phyloP scores from a whole-genome alignment of 139 green algal genomes.

The Coelastrella sp. region DNA sequence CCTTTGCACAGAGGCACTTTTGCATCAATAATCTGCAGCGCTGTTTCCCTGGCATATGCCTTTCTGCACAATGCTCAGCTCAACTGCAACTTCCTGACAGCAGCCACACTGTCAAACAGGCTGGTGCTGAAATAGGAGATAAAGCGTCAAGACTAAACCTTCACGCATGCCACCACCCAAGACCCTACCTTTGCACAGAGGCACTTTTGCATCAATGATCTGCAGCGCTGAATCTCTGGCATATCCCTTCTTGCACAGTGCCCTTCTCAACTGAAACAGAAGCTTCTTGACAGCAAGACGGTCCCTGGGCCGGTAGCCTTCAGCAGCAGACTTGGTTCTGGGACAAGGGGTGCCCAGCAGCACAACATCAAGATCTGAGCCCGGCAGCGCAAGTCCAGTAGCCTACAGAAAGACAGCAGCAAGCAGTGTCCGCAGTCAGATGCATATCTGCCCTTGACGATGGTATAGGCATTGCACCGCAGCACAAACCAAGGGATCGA shows the following conservation, averaged over 20 bases:
- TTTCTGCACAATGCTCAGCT: too few relatives aligned
- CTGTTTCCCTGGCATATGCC: not conserved
- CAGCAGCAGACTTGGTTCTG: not conserved
- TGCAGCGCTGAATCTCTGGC: not conserved
- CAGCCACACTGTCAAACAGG: too few relatives aligned
- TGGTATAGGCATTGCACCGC: too few relatives aligned
- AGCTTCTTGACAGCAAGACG: not conserved
- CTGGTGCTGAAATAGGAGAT: too few relatives aligned
- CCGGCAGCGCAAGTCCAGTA: slow-evolving; percentile 76
- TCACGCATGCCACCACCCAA: too few relatives aligned
- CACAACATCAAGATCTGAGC: slow-evolving; percentile 83
- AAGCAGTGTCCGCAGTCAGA: not conserved
- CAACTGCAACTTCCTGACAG: too few relatives aligned
- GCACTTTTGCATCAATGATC: slow-evolving; percentile 34
- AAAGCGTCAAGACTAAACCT: too few relatives aligned
- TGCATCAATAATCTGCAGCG: slow-evolving; percentile 12
- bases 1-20: slow-evolving; percentile 39
- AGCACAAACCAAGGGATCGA: too few relatives aligned
- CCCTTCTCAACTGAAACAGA: not conserved
- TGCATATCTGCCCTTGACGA: too few relatives aligned
- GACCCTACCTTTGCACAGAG: slow-evolving; percentile 18
- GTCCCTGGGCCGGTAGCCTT: not conserved
- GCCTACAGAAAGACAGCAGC: slow-evolving; percentile 49
- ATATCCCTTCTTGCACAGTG: not conserved
- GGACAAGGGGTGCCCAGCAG: slow-evolving; percentile 57